phyloP scores from a whole-genome alignment of 768 basidiomycete species.

The Exsudoporus frostii region DNA sequence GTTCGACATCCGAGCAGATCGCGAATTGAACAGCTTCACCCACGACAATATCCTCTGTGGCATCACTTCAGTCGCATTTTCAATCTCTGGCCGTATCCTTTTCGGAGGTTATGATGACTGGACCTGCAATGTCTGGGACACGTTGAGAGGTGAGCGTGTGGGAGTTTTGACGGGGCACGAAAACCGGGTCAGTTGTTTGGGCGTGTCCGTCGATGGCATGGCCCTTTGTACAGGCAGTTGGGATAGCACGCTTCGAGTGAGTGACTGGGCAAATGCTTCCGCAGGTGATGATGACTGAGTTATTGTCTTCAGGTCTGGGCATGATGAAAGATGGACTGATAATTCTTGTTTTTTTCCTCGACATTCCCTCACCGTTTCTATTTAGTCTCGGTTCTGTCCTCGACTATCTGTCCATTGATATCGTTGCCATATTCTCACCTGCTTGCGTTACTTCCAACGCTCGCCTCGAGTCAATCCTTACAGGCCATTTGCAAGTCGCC shows the following conservation, averaged over 20 bases:
- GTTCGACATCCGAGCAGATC: slow-evolving; percentile 96
- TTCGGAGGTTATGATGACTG: slow-evolving; percentile 99
- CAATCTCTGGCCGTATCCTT: slow-evolving; percentile 92
- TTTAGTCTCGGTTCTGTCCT: slow-evolving; percentile 21
- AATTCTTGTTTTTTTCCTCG: slow-evolving; percentile 22
- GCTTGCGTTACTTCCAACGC: slow-evolving; percentile 45
- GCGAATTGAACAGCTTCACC: slow-evolving; percentile 94
- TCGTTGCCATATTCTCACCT: slow-evolving; percentile 53
- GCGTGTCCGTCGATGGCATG: slow-evolving; percentile 95
- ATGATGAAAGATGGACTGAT: slow-evolving; percentile 41
- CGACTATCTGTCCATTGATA: slow-evolving; percentile 43
- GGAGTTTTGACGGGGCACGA: slow-evolving; percentile 97
- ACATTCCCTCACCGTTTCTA: slow-evolving; percentile 24
- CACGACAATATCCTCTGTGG: slow-evolving; percentile 99
- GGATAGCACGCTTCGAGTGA: slow-evolving; percentile 94
- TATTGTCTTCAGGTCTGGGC: slow-evolving; percentile 70
- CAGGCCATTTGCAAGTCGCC: slow-evolving; percentile 39
- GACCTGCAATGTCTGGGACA: slow-evolving; percentile 99
- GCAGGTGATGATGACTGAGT: slow-evolving; percentile 10
- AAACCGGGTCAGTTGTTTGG: slow-evolving; percentile 95
- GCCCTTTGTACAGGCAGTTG: slow-evolving; percentile 98
- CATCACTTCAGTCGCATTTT: slow-evolving; percentile 98
- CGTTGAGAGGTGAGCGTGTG: slow-evolving; percentile 95
- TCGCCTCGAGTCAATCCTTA: slow-evolving; percentile 65
- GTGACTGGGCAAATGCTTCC: slow-evolving; percentile 24